Base-by-base conservation (phyloP, 495 filamentous ascomycete species). In the Penicillium maclennaniae region DNA sequence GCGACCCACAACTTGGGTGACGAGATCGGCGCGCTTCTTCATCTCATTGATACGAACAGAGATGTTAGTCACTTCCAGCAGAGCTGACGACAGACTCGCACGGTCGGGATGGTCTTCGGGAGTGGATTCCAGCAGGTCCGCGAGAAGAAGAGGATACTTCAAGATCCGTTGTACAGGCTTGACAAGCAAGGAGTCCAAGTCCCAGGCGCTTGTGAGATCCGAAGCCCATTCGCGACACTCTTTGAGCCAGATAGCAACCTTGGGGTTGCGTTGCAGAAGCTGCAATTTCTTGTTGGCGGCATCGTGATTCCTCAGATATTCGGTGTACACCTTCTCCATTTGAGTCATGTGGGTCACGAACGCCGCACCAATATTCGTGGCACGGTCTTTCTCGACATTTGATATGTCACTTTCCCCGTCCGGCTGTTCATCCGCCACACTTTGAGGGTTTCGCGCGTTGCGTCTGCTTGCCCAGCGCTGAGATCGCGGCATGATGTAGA, bases 91-190 rank as follows among this genome's bases (percentile, higher is more conserved):
- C 31, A 97, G 78, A 36, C 83, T 71, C 9, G 76, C 73, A 43
- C 81, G 82, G 67, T 99, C 93, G 0, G 92, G 90, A 61, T 99
- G 93, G 47, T 88, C 84, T 9, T 70, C 69, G 0, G 89, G 85
- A 0, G 95, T 97, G 39, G 81, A 79, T 49, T 92, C 84, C 21
- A 92, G 78, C 0, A 97, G 76, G 51, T 89, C 79, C 7, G 78
- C 78, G 36, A 99, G 76, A 23, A 99, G 76, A 10, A 96, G 83
- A 1, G 91, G 91, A 60, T 97, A 99, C 58, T 95, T 96, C 26
- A 89, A 78, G 27, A 97, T 83, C 31, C 93, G 81, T 71, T 99
- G 93, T 58, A 92, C 87, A 8, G 93, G 93, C 69, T 99, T 99
- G 53, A 99, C 89, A 14, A 99, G 79, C 31, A 99, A 74, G 6